Percentiles rank a stretch among this genome's conserved stretches.
Conservation (phyloP, 768 basidiomycete species). For the Lentinula guzmanii region DNA sequence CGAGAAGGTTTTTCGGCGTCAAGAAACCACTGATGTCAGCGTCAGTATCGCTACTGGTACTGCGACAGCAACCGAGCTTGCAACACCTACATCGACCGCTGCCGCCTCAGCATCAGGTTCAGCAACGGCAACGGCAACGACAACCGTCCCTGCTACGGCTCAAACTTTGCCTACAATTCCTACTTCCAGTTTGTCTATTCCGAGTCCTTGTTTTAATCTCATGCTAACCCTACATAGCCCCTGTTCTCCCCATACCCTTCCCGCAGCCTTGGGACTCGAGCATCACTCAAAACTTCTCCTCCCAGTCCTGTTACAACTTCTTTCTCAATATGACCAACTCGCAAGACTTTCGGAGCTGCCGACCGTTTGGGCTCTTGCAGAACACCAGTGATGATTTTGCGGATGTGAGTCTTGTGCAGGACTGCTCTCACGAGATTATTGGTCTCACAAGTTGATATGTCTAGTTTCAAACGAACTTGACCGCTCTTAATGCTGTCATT, state of each 20-base stretch:
- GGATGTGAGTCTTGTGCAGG: constrained; percentile 21
- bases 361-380: constrained; percentile 63
- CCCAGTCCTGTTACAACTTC: constrained; percentile 58
- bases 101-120: neutral
- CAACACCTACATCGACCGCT: constrained; percentile 6
- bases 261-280: constrained; percentile 68
- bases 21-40: neutral
- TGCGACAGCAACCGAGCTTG: constrained; percentile 3
- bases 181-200: constrained; percentile 20
- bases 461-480: constrained; percentile 60
- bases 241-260: constrained; percentile 66
- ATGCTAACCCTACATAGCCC: neutral
- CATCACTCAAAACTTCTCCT: constrained; percentile 62
- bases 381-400: constrained; percentile 36
- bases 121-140: constrained; percentile 12
- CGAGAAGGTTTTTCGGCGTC: neutral
- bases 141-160: constrained; percentile 17
- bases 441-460: neutral
- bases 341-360: constrained; percentile 60
- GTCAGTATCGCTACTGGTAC: constrained; percentile 14
- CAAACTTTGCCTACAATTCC: constrained; percentile 45
- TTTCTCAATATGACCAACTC: constrained; percentile 70
- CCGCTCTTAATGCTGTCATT: constrained; percentile 58
- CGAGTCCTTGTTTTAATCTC: neutral
- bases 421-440: neutral